Evolutionary conservation across 169 alveolate genomes (phyloP).

Genomic region (Miamiensis avidus): DNA sequence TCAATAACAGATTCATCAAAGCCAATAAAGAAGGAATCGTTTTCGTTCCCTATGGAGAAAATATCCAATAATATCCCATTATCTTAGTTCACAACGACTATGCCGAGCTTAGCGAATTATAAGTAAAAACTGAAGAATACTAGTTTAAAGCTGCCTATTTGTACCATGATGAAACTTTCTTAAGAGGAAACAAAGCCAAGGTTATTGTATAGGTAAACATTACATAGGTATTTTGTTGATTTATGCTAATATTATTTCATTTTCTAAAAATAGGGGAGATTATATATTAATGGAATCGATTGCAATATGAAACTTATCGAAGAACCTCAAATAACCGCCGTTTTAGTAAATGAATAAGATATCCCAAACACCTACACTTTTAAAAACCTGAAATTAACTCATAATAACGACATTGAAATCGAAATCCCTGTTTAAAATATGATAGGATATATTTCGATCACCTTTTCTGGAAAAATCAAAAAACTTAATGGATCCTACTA

Average conservation of each 20-base stretch:
- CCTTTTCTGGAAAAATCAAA: background rate
- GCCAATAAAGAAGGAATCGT: slow-evolving; percentile 8
- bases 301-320: slow-evolving; percentile 1
- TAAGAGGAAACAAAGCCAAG: slow-evolving; percentile 56
- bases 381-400: slow-evolving; percentile 3
- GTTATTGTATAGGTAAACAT: slow-evolving; percentile 26
- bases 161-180: slow-evolving; percentile 40
- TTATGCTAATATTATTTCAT: background rate
- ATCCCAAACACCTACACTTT: slow-evolving; percentile 12
- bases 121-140: slow-evolving; percentile 47
- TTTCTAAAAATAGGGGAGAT: background rate
- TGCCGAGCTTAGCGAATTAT: slow-evolving; percentile 51
- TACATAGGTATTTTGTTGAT: too few relatives aligned
- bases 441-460: background rate
- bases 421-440: slow-evolving; percentile 10
- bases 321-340: background rate
- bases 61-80: slow-evolving; percentile 4
- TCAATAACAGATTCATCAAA: background rate
- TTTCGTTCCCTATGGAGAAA: slow-evolving; percentile 49
- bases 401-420: slow-evolving; percentile 11
- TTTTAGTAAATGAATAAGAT: slow-evolving; percentile 1
- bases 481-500: slow-evolving; percentile 2
- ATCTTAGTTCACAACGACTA: slow-evolving; percentile 52
- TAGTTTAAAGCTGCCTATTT: slow-evolving; percentile 32
- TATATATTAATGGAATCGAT: background rate